These are phyloP conservation scores for Geum urbanum DNA, from an alignment of 306 rosid species.

Conservation along the genomic window DNA sequence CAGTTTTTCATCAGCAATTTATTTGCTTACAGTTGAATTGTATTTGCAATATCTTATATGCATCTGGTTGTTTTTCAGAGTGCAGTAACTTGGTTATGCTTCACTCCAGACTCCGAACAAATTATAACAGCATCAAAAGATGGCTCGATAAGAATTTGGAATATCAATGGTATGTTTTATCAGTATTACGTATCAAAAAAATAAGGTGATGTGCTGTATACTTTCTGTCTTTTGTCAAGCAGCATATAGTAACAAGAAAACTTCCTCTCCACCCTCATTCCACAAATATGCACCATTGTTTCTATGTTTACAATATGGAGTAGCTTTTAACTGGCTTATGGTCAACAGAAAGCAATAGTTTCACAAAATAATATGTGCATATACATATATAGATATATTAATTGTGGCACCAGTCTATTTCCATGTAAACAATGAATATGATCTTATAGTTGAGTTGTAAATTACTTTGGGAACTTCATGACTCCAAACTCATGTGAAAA, in stretches of 20 bases:
- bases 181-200: constrained; percentile 51
- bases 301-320: not conserved
- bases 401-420: not conserved
- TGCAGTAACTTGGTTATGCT: constrained; percentile 99
- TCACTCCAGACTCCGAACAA: constrained; percentile 75
- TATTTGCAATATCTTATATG: constrained; percentile 8
- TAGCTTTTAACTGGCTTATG: not conserved
- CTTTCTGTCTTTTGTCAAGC: constrained; percentile 7
- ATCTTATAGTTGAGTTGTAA: not conserved
- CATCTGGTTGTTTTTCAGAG: constrained; percentile 49
- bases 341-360: not conserved
- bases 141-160: constrained; percentile 89
- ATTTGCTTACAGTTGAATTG: constrained; percentile 7
- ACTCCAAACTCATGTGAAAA: not conserved
- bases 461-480: not conserved
- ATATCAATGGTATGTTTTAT: constrained; percentile 83
- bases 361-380: no score
- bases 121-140: constrained; percentile 96
- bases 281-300: not conserved
- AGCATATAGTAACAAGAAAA: not conserved
- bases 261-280: not conserved
- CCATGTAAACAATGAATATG: not conserved
- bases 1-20: not conserved
- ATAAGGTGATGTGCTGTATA: constrained; percentile 10
- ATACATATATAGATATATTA: no score